Conservation (phyloP, 2,329 filamentous ascomycete genomes). For the Elsinoe australis region DNA sequence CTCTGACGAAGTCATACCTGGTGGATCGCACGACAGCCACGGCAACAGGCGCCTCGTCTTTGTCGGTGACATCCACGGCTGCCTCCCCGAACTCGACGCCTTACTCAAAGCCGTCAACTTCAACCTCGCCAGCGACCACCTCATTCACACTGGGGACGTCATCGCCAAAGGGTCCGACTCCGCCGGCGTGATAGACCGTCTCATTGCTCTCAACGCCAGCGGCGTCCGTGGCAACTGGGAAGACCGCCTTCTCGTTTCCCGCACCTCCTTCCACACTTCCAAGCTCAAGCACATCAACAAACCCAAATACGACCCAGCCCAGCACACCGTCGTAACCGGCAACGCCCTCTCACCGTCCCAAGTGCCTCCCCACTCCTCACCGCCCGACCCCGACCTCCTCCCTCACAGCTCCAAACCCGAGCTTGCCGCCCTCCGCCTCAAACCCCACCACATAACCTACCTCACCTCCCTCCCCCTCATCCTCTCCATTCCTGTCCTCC, state of each 20-base stretch:
- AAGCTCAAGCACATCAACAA: slow-evolving; percentile 9
- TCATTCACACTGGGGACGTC: slow-evolving; percentile 70
- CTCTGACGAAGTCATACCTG: slow-evolving; percentile 33
- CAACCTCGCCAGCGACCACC: slow-evolving; percentile 56
- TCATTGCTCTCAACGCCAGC: slow-evolving; percentile 65
- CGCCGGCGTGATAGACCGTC: slow-evolving; percentile 64
- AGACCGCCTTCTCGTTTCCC: slow-evolving; percentile 59
- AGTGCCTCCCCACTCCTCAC: neutral
- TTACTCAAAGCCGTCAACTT: slow-evolving; percentile 63
- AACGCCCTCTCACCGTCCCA: slow-evolving; percentile 15
- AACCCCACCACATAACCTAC: slow-evolving; percentile 28
- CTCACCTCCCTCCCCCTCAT: slow-evolving; percentile 32
- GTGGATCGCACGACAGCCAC: slow-evolving; percentile 28
- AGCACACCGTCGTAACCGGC: slow-evolving; percentile 10
- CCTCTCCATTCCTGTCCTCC: slow-evolving; percentile 29
- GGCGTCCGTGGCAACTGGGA: slow-evolving; percentile 91
- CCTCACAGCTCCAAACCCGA: slow-evolving; percentile 5
- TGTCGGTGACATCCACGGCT: slow-evolving; percentile 89
- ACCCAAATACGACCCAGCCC: slow-evolving; percentile 13
- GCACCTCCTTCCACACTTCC: neutral
- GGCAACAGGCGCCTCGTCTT: slow-evolving; percentile 60
- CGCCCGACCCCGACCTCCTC: neutral
- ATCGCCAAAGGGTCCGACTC: slow-evolving; percentile 85
- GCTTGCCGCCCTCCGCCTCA: slow-evolving; percentile 20
- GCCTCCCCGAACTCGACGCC: slow-evolving; percentile 54